These are phyloP conservation scores for Bruguiera parviflora DNA, from an alignment of 345 rosid genomes.

Conservation along the genomic window DNA sequence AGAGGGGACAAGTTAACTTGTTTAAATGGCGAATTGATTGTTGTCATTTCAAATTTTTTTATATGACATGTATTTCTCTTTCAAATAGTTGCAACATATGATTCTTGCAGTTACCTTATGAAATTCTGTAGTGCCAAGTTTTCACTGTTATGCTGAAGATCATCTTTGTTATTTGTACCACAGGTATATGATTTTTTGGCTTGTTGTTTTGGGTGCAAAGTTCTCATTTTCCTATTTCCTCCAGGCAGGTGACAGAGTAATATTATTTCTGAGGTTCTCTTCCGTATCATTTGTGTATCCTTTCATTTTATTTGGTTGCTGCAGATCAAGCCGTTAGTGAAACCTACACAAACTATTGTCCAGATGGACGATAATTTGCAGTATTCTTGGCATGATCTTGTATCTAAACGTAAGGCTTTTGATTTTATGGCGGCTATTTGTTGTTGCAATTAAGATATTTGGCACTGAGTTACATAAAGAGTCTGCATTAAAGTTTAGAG, in stretches of 20 bases:
- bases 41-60: too few species aligned
- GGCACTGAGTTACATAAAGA: not conserved
- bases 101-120: too few species aligned
- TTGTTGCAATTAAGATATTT: not conserved
- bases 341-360: slow-evolving; percentile 66
- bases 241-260: slow-evolving; percentile 46
- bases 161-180: slow-evolving; percentile 12
- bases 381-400: slow-evolving; percentile 98
- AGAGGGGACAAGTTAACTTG: too few species aligned
- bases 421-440: not conserved
- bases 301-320: slow-evolving; percentile 16
- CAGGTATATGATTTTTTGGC: slow-evolving; percentile 96
- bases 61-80: too few species aligned
- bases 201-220: slow-evolving; percentile 68
- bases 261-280: not conserved
- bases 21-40: too few species aligned
- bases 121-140: not conserved
- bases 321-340: slow-evolving; percentile 85
- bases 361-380: slow-evolving; percentile 36
- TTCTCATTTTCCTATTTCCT: slow-evolving; percentile 92
- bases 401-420: slow-evolving; percentile 61
- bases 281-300: not conserved
- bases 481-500: not conserved
- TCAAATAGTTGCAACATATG: too few species aligned
- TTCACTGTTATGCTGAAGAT: not conserved